Evolutionary conservation across 169 alveolate genomes (phyloP), one percentile per base, ranked within the genome.

Genomic region (Toxoplasma gondii): DNA sequence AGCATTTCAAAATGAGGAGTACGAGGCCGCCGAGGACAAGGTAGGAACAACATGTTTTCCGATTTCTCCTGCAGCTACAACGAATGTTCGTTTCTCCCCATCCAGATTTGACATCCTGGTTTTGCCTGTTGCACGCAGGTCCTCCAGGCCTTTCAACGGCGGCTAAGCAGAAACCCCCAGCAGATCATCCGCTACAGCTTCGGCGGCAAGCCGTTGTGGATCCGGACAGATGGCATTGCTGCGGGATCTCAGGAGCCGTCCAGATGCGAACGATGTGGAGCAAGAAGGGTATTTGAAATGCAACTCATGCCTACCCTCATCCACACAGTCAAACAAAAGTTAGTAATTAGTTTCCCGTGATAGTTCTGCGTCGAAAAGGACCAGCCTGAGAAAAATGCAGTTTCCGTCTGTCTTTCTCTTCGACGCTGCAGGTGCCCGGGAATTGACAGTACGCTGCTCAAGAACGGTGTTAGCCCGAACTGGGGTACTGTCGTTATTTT

Each of bases 121-220:
- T 19, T 29, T 64, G 27, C 78, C 34, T 64, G 78, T 64, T 39
- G n/a, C 88, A 4, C 38, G 49, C 67, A 94, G 96, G 92, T 94
- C 31, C 90, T 94, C n/a, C 91, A 70, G 86, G 88, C 88, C 49
- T 91, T 94, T 64, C 96, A 94, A n/a, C 93, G 78, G 53, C 96
- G 94, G 9, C 78, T 94, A 29, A 36, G 88, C 81, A 49, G 94
- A 44, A 70, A 90, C 67, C 96, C 96, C 10, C 58, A 58, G 86
- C 96, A 94, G 88, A 93, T 92, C 39, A 81, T 94, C 70, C 92
- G 96, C 49, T 94, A 94, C 93, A 53, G 94, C 91, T 94, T 94
- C 74, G 93, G 91, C n/a, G 96, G 96, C 93, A 83, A 90, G 91
- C 96, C 96, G 12, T 92, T 94, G 58, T 94, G 93, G 83, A 44